Base-by-base conservation (phyloP, 1,139 yeast species). In the Taphrina sp. region DNA sequence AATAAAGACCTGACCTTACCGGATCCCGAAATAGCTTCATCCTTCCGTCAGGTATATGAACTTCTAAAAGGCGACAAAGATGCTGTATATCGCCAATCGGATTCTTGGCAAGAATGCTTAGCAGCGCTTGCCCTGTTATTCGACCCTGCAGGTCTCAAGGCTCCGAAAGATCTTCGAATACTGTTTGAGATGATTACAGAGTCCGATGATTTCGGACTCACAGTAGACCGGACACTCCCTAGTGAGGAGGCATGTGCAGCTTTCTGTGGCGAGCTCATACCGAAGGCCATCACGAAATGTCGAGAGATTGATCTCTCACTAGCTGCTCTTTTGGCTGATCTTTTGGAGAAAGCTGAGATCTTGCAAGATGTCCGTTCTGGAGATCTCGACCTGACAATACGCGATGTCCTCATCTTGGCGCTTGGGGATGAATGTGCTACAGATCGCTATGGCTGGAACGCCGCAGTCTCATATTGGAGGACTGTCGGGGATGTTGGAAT, bases 51-150 rank as follows among this genome's bases (percentile, higher is more conserved):
- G 14, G 22, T 64, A 5, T 52, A 60, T 10, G 55, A 55, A 29
- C 41, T 66, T 2, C 57, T 72, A 2, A 60, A 81, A 2, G 92
- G 90, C 1, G 74, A 78, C 51, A 76, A 78, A 16, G 76, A 75
- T 37, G 72, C 81, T 0, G 80, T 83, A 17, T 66, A 78, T 2
- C 69, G 71, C n/a, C 71, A 70, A 58, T 74, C 84, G 37, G 72
- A 73, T 5, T 70, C 78, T 0, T 87, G 95, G 95, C 85, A 82
- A 65, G 94, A 85, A 65, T 74, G 82, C 20, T 75, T 80, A 39
- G 73, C 80, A 39, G 83, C 86, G 0, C 76, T 83, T 26, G 72
- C 81, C 23, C 71, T 82, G 44, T 85, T 74, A 64, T 84, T 82
- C 64, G 79, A 85, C 38, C 84, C 84, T 36, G 71, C 80, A 1